These are phyloP conservation scores for Martensiomyces pterosporus DNA, from an alignment of 192 early-diverging fungal species.

Conservation along the genomic window DNA sequence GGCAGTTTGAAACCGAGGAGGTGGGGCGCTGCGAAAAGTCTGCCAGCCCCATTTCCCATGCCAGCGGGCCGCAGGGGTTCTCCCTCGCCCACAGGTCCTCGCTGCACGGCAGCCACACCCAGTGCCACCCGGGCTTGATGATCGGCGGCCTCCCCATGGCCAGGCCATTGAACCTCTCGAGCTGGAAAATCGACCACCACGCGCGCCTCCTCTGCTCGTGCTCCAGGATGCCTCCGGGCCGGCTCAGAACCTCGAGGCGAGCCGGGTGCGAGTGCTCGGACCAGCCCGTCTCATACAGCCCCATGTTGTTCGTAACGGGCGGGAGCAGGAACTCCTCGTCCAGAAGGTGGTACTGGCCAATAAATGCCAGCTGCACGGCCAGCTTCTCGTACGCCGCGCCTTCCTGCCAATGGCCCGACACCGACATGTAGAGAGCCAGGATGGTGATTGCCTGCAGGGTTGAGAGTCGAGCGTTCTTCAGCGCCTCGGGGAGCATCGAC, in stretches of 20 bases:
- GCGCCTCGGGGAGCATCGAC: constrained; percentile 16
- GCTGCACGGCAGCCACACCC: constrained; percentile 49
- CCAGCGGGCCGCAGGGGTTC: constrained; percentile 27
- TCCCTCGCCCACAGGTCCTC: constrained; percentile 40
- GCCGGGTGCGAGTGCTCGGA: constrained; percentile 42
- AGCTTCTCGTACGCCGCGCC: constrained; percentile 42
- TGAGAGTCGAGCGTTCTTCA: constrained; percentile 12
- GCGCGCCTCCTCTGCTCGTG: constrained; percentile 43
- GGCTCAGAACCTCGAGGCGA: constrained; percentile 36
- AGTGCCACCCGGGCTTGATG: constrained; percentile 51
- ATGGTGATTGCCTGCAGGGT: constrained; percentile 39
- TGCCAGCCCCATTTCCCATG: constrained; percentile 43
- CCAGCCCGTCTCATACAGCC: constrained; percentile 41
- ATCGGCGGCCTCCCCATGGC: constrained; percentile 49
- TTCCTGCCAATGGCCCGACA: constrained; percentile 44
- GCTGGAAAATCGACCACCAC: constrained; percentile 48
- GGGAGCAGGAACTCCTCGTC: constrained; percentile 50
- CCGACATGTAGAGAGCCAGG: constrained; percentile 40
- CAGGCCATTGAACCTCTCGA: constrained; percentile 47
- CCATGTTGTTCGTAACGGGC: constrained; percentile 41
- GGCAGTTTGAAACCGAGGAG: constrained; percentile 25
- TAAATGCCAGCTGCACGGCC: constrained; percentile 45
- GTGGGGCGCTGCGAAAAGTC: constrained; percentile 22
- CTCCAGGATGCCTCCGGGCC: constrained; percentile 35
- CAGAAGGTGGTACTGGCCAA: constrained; percentile 45